Evolutionary conservation across 2,329 filamentous ascomycete genomes (phyloP).

Genomic region (Westerdykella sp.): DNA sequence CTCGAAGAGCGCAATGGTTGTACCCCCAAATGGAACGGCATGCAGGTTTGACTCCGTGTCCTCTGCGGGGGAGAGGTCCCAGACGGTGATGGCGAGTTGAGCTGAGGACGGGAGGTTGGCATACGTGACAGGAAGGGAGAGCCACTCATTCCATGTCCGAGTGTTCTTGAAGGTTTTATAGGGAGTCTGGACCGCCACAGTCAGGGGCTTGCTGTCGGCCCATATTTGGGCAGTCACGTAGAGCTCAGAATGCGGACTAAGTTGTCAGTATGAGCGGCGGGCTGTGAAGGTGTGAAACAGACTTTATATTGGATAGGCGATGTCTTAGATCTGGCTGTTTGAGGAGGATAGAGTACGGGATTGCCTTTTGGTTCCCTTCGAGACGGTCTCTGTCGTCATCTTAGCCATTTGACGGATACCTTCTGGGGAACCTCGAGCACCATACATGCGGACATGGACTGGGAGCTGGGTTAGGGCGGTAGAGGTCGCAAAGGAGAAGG

Average conservation of each 20-base stretch:
- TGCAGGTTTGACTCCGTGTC: conserved; percentile 64
- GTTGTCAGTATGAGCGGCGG: conserved; percentile 7
- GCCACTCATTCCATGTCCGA: conserved; percentile 89
- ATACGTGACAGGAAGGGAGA: conserved; percentile 78
- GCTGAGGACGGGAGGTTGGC: conserved; percentile 74
- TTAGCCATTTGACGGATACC: background rate
- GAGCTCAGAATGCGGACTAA: conserved; percentile 74
- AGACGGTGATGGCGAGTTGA: conserved; percentile 85
- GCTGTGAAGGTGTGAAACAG: conserved; percentile 7
- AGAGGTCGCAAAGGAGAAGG: conserved; percentile 91
- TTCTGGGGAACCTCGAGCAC: conserved; percentile 7
- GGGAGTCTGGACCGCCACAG: conserved; percentile 83
- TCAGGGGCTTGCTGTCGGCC: conserved; percentile 91
- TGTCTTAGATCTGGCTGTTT: conserved; percentile 75
- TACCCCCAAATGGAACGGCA: conserved; percentile 87
- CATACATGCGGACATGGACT: conserved; percentile 58
- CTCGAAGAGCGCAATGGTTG: conserved; percentile 87
- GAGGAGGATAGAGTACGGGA: conserved; percentile 71
- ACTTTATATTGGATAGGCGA: conserved; percentile 79
- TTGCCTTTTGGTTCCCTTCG: conserved; percentile 69
- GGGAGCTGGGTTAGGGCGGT: conserved; percentile 68
- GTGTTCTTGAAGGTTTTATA: conserved; percentile 82
- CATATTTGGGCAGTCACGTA: conserved; percentile 91
- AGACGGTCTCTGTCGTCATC: conserved; percentile 56
- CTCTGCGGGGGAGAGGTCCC: conserved; percentile 83